Conservation (phyloP, 129 eudicot genomes). For the Ambrosia trifida region DNA sequence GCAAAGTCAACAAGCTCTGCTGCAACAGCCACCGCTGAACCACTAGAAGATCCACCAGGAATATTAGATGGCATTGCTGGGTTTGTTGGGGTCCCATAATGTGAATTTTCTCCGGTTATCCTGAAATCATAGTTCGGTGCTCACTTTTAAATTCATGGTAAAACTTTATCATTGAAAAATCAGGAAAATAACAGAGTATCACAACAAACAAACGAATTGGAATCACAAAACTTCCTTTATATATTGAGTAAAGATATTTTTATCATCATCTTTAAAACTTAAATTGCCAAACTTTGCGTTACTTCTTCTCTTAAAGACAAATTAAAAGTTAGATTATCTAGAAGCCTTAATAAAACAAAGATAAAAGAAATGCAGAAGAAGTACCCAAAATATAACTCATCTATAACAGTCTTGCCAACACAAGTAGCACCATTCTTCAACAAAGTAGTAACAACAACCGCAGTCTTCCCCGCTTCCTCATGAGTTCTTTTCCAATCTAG, state of each 20-base stretch:
- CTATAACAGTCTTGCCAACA: constrained; percentile 83
- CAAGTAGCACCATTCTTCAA: constrained; percentile 84
- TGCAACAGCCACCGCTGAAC: constrained; percentile 92
- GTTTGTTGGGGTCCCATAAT: constrained; percentile 84
- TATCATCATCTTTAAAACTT: not conserved
- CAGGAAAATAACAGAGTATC: not conserved
- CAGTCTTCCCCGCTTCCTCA: constrained; percentile 73
- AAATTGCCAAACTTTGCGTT: not conserved
- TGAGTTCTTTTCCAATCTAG: constrained; percentile 87
- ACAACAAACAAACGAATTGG: not conserved
- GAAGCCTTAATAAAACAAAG: not conserved
- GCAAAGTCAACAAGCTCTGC: constrained; percentile 84
- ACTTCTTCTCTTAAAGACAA: not conserved
- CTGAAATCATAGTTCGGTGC: constrained; percentile 45
- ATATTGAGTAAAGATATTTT: not conserved
- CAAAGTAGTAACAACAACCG: constrained; percentile 63
- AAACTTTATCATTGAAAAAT: not conserved
- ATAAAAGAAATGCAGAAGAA: not conserved
- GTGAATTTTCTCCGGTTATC: constrained; percentile 80
- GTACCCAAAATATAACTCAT: constrained; percentile 81
- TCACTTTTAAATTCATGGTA: constrained; percentile 26
- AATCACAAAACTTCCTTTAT: not conserved
- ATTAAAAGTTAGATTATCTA: not conserved
- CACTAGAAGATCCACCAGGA: constrained; percentile 96
- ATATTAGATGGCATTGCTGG: constrained; percentile 64